Evolutionary conservation across 345 rosid genomes (phyloP).

Genomic region (Carallia pectinifolia): DNA sequence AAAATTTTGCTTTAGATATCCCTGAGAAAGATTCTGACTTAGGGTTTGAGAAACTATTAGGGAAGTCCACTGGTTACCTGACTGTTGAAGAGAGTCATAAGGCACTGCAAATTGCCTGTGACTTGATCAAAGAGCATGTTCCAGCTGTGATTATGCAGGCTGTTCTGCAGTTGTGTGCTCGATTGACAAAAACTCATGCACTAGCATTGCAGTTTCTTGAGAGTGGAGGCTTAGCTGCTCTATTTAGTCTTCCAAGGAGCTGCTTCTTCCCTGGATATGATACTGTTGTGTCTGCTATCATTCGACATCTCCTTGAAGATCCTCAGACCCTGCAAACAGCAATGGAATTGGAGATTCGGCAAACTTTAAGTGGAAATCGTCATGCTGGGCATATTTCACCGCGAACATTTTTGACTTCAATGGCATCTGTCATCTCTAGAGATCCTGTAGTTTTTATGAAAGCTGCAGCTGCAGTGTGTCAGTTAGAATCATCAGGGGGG

Average conservation of each 20-base stretch:
- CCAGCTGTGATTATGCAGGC: constrained; percentile 95
- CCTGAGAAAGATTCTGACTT: constrained; percentile 43
- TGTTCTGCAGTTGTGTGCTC: constrained; percentile 91
- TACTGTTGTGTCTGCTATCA: constrained; percentile 77
- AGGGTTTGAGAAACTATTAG: constrained; percentile 60
- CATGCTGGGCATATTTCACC: constrained; percentile 69
- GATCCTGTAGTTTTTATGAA: constrained; percentile 89
- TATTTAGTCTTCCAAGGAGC: constrained; percentile 75
- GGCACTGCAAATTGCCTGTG: constrained; percentile 62
- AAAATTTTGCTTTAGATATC: constrained; percentile 42
- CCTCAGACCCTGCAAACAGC: constrained; percentile 95
- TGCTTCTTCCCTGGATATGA: constrained; percentile 93
- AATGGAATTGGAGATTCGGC: constrained; percentile 92
- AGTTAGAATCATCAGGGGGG: constrained; percentile 85
- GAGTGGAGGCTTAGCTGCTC: constrained; percentile 72
- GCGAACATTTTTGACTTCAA: constrained; percentile 66
- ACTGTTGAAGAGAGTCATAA: constrained; percentile 70
- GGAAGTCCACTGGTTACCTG: constrained; percentile 79
- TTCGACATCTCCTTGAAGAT: constrained; percentile 93
- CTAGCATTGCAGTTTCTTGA: constrained; percentile 86
- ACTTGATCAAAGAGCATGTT: constrained; percentile 75
- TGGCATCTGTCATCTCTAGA: constrained; percentile 91
- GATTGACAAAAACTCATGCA: constrained; percentile 74
- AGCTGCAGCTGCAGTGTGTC: constrained; percentile 78
- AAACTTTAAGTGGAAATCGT: constrained; percentile 68